phyloP scores from a whole-genome alignment of 768 basidiomycete genomes.

The Lactarius evosmus region DNA sequence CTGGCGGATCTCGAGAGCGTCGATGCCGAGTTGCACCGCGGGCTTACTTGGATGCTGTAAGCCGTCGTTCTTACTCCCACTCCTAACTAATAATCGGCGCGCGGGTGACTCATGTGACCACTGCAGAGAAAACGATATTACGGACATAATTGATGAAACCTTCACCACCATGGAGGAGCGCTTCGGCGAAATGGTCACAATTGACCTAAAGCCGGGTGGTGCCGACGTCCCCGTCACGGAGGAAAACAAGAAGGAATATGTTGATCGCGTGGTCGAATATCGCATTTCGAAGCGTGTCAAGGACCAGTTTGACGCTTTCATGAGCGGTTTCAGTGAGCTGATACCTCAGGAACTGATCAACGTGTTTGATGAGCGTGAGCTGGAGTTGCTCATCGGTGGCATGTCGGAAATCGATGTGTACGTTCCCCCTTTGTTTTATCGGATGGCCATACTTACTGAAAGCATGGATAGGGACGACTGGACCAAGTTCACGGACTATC shows the following conservation, averaged over 20 bases:
- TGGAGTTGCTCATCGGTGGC: conserved; percentile 95
- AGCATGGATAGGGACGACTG: conserved; percentile 73
- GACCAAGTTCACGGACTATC: conserved; percentile 99
- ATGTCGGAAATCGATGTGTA: conserved; percentile 99
- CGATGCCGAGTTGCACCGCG: conserved; percentile 91
- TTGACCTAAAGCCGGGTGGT: conserved; percentile 90
- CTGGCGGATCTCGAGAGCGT: conserved; percentile 94
- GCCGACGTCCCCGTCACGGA: conserved; percentile 84
- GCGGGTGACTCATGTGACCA: conserved; percentile 25
- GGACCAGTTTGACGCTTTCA: conserved; percentile 99
- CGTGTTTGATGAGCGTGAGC: conserved; percentile 97
- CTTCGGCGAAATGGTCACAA: conserved; percentile 96
- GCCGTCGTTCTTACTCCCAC: conserved; percentile 34
- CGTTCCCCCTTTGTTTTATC: conserved; percentile 36
- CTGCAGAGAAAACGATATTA: conserved; percentile 92
- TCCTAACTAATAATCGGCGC: conserved; percentile 18
- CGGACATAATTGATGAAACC: conserved; percentile 96
- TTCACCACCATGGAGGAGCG: conserved; percentile 97
- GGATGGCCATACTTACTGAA: neutral
- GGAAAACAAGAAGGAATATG: conserved; percentile 99
- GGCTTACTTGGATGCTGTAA: conserved; percentile 98
- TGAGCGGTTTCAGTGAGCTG: conserved; percentile 99
- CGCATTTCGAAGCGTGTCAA: conserved; percentile 96
- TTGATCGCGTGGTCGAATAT: conserved; percentile 91
- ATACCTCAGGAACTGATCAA: conserved; percentile 98